Evolutionary conservation across 2,329 filamentous ascomycete species (phyloP).

Genomic region (Botrytis pseudocinerea): DNA sequence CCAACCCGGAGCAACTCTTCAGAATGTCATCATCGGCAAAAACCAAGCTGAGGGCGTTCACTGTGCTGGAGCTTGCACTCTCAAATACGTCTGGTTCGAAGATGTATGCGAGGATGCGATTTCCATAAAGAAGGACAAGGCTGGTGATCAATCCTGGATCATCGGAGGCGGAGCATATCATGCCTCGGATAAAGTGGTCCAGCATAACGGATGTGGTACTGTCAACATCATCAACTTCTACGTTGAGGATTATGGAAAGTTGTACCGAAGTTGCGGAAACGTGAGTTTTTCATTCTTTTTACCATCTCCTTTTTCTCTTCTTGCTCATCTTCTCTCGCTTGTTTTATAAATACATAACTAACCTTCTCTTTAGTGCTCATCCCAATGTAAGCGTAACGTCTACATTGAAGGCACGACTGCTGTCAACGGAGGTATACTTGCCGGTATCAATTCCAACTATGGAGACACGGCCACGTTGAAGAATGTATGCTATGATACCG

Average conservation of each 20-base stretch:
- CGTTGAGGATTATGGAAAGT: background rate
- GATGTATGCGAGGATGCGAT: background rate
- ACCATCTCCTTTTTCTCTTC: too few species aligned
- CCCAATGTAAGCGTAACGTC: slow-evolving; percentile 1
- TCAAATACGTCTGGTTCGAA: slow-evolving; percentile 3
- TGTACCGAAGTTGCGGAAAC: slow-evolving; percentile 2
- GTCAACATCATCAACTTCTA: slow-evolving; percentile 11
- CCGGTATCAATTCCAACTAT: slow-evolving; percentile 12
- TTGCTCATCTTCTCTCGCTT: too few species aligned
- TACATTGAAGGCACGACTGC: slow-evolving; percentile 9
- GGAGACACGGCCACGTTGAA: background rate
- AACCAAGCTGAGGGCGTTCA: background rate
- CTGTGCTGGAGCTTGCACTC: background rate
- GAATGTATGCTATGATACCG: background rate
- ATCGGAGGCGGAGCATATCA: background rate
- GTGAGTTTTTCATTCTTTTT: background rate
- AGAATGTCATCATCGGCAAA: background rate
- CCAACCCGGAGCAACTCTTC: background rate
- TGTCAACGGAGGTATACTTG: background rate
- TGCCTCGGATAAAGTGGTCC: background rate
- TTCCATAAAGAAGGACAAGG: background rate
- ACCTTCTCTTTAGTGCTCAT: background rate
- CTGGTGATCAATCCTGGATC: slow-evolving; percentile 1
- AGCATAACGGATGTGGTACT: background rate
- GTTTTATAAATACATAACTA: background rate